Evolutionary conservation across 108 stramenopile genomes (phyloP), one percentile per base, ranked within the genome.

Genomic region (Cyclotella sp.): DNA sequence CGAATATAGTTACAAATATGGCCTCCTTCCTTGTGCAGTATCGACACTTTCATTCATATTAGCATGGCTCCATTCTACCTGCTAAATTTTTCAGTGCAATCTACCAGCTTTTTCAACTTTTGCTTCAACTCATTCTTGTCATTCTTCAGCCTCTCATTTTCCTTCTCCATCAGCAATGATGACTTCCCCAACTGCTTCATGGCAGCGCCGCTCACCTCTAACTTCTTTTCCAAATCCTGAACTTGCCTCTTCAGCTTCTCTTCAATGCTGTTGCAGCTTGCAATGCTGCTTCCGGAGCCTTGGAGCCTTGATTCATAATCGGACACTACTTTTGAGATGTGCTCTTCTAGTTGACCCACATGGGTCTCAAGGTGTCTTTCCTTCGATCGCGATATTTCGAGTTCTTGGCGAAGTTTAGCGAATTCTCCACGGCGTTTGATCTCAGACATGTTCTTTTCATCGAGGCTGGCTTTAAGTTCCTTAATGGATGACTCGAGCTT

Each of bases 101-200:
- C 80, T 7, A 81, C 80, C 13, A 81, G 46, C 34, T 81, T 81
- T 39, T 65, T 68, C 54, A 81, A 41, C 55, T 81, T 74, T 58
- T 61, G 54, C 63, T 81, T 81, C 73, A 74, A 63, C 29, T 81
- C 79, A 44, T 73, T 74, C 61, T 81, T 81, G 70, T 81, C 79
- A 21, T 71, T 54, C 54, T 65, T 58, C 27, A 81, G 51, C 3
- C 73, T 62, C 42, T 70, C 68, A 39, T 81, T 81, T 54, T 81
- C 80, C 51, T 81, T 81, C 47, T 81, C 80, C 80, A 81, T 81
- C 24, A 81, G 54, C 69, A 81, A 65, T 1, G 80, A 81, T 26
- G 54, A 68, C 51, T 82, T 78, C 7, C 81, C 77, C 12, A 78
- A 41, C 46, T 82, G 71, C 34, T 82, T 78, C 81, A 82, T 78